Base-by-base conservation (phyloP, 192 early-diverging fungal genomes). In the Borealophlyctis nickersoniae region DNA sequence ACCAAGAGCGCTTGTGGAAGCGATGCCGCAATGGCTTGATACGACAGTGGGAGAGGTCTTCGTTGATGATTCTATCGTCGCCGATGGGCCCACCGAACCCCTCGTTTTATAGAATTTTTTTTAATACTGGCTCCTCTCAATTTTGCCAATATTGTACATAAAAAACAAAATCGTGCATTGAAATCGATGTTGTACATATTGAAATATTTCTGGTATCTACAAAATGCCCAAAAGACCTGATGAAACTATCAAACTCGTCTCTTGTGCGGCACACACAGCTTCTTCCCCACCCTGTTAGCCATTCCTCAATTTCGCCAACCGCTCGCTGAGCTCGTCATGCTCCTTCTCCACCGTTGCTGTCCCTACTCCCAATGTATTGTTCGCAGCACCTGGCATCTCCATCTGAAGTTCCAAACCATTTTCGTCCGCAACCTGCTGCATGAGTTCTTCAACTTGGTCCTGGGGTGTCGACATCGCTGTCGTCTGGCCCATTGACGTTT, bases 391-490 rank as follows among this genome's bases (percentile, higher is more conserved):
- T 4, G 82, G 76, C 67, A 95, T 75, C 33, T 84, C 77, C 60
- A 87, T 78, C 62, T 90, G 91, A 54, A 95, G 71, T 71, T 96
- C 94, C 58, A 99, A 67, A 0, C 94, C 94, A 73, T 92, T 89
- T 70, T 98, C 93, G 63, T 99, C 97, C 31, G 97, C 97, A 16
- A 96, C 93, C 70, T 94, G 86, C 72, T 94, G 93, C 89, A 98
- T 94, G 50, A 99, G 83, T 36, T 82, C 79, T 59, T 99, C 95
- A 26, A 98, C 90, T 70, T 99, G 91, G 55, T 88, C 83, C 73
- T 89, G 90, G 28, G 95, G 95, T 63, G 91, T 96, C 16, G 89
- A 78, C 77, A 90, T 69, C 22, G 95, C 83, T 1, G 92, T 94
- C 24, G 92, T 88, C 26, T 89, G 86, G 23, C 86, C 87, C 85